Evolutionary conservation across 1,139 yeast genomes (phyloP), one percentile per base, ranked within the genome.

Genomic region (Entelexis paramagnoliae): DNA sequence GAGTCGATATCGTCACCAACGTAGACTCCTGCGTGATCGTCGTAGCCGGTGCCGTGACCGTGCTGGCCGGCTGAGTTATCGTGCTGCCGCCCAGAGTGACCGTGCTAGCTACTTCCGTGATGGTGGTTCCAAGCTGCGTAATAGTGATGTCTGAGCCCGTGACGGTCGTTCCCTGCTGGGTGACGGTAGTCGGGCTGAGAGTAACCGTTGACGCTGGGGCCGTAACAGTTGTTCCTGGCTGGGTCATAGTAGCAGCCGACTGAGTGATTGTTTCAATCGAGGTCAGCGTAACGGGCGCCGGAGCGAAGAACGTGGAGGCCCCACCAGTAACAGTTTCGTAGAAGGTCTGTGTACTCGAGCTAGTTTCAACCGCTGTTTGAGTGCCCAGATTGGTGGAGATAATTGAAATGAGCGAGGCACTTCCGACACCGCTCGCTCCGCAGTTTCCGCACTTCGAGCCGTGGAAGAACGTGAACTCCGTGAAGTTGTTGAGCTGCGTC

Each of bases 381-480:
- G 56, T 48, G 9, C 52, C 58, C 9, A 42, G 45, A 24, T 50
- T 20, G 13, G 39, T 26, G 4, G 56, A 50, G 11, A 41, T 24
- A 9, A 43, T 38, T 3, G 57, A 45, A 20, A 49, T 32, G 8
- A 34, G 17, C 14, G 57, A 33, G 2, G 46, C 32, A 7, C 38
- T 7, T 5, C 33, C 16, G n/a, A n/a, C n/a, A n/a, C n/a, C n/a
- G 4, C 44, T 38, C 2, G 42, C 34, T 2, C n/a, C 20, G 20
- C 47, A 44, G 24, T 47, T 45, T 33, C 61, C 57, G 32, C 55
- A 50, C 36, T 51, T 34, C 13, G 38, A 26, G 9, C 41, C 39
- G 14, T 46, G 46, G 46, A 49, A 51, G 38, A 58, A 58, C 3
- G 60, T 56, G 19, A 52, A 39, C 24, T 58, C 50, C 4, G 60